Evolutionary conservation across 2,329 filamentous ascomycete species (phyloP), one percentile per base, ranked within the genome.

Genomic region (Chaetomiaceae sp.): DNA sequence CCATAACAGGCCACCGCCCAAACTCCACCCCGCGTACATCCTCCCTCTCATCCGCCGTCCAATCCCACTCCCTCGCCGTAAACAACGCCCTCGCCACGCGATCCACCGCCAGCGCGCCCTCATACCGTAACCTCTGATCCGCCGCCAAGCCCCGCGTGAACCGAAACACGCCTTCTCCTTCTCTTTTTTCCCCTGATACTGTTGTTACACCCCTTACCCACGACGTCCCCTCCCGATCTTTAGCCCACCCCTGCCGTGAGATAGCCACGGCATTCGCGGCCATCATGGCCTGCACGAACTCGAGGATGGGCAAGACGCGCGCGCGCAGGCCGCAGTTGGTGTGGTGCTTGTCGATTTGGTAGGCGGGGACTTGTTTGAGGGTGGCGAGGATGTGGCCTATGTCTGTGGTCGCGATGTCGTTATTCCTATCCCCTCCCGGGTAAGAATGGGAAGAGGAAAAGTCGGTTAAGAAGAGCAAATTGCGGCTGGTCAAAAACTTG

Each of bases 291-390:
- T 82, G 76, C 27, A 91, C 70, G 49, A 83, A 79, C 51, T 87
- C 84, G 15, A 90, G 68, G 3, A 88, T 76, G 7, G 86, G 84
- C 36, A 87, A 71, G 3, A 90, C 68, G 17, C 83, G 76, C 3
- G 81, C 82, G 40, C 86, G 75, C 34, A 89, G 73, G 1, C 88
- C 88, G 64, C 88, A 91, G 66, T 90, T 87, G 1, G 77, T 76
- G 66, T 91, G 88, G 64, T 89, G 75, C 59, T 78, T 79, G 67
- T 91, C 86, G 55, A 91, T 79, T 66, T 91, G 88, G 64, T 91
- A 91, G 51, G 76, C 79, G 1, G 87, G 84, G 46, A 80, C 83
- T 67, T 89, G 83, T 34, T 82, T 78, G 20, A 91, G 71, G 0
- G 76, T 75, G 9, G 79, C 71, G 15, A 91, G 65, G 1, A 91